phyloP scores from a whole-genome alignment of 495 filamentous ascomycete species.

The Aspergillus leporis region DNA sequence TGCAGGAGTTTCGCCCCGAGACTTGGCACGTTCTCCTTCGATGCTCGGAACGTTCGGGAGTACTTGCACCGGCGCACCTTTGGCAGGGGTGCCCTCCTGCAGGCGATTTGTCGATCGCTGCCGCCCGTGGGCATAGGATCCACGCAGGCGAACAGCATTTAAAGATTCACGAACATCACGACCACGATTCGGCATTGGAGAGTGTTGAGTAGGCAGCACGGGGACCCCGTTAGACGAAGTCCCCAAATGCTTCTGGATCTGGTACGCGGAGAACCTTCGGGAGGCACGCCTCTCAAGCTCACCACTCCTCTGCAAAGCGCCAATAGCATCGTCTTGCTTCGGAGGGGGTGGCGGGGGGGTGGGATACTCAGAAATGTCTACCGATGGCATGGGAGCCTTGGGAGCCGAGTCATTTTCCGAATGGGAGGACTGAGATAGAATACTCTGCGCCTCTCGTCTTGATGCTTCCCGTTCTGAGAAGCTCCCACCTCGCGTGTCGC shows the following conservation, averaged over 20 bases:
- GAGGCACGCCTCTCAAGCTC: slow-evolving; percentile 94
- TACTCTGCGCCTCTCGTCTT: slow-evolving; percentile 52
- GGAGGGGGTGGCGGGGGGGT: slow-evolving; percentile 75
- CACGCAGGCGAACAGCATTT: slow-evolving; percentile 83
- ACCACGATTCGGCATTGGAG: slow-evolving; percentile 84
- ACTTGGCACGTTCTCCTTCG: slow-evolving; percentile 42
- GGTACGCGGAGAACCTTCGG: slow-evolving; percentile 89
- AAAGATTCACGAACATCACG: slow-evolving; percentile 88
- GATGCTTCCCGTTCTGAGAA: slow-evolving; percentile 43
- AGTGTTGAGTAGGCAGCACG: slow-evolving; percentile 81
- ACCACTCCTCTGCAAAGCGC: slow-evolving; percentile 84
- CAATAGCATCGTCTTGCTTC: slow-evolving; percentile 86
- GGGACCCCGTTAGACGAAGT: slow-evolving; percentile 78
- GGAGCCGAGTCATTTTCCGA: slow-evolving; percentile 44
- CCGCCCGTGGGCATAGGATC: slow-evolving; percentile 65
- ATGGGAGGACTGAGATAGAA: slow-evolving; percentile 59
- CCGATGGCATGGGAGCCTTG: slow-evolving; percentile 41
- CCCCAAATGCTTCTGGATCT: slow-evolving; percentile 90
- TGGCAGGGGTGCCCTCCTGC: slow-evolving; percentile 61
- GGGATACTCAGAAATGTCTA: slow-evolving; percentile 39
- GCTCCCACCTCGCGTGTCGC: slow-evolving; percentile 32
- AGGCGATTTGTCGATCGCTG: slow-evolving; percentile 55
- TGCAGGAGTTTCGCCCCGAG: slow-evolving; percentile 33
- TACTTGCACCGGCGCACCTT: slow-evolving; percentile 43
- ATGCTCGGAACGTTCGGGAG: slow-evolving; percentile 68